These are phyloP conservation scores for Chlorophyllum brunneum DNA, from an alignment of 768 basidiomycete genomes.

Conservation along the genomic window DNA sequence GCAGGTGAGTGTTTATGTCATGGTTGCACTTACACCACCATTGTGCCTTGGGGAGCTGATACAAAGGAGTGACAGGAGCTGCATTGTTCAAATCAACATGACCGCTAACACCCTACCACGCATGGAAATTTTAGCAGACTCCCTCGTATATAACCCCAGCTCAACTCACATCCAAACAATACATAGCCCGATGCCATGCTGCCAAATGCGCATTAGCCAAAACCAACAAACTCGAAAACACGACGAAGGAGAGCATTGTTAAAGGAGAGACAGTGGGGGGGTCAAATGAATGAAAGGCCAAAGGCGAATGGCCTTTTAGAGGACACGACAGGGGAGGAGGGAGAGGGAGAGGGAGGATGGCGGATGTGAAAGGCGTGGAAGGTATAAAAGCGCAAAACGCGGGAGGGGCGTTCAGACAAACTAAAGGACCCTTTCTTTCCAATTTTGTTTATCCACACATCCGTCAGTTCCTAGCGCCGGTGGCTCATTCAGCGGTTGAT, in stretches of 20 bases:
- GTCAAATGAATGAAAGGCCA: background rate
- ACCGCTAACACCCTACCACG: conserved; percentile 25
- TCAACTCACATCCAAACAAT: conserved; percentile 37
- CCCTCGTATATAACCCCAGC: background rate
- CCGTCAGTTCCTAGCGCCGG: background rate
- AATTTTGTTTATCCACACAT: background rate
- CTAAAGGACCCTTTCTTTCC: too few species aligned
- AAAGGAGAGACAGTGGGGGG: conserved; percentile 4
- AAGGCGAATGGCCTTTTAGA: background rate
- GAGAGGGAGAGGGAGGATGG: background rate
- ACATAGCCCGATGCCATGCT: conserved; percentile 41
- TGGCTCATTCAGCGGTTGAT: background rate
- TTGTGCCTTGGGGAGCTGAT: conserved; percentile 32
- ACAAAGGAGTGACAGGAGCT: conserved; percentile 38
- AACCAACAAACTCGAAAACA: background rate
- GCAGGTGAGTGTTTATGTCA: background rate
- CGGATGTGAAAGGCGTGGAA: background rate
- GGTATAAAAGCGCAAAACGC: too few species aligned
- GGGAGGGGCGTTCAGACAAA: too few species aligned
- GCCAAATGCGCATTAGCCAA: conserved; percentile 37
- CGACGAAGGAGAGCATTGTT: background rate
- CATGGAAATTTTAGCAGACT: background rate
- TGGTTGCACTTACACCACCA: conserved; percentile 42
- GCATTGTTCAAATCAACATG: conserved; percentile 33
- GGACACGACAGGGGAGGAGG: background rate